Percentiles rank a stretch among this genome's conserved stretches.
Evolutionary conservation across 1,139 yeast genomes (phyloP).

Genomic region (Protomyces inouyei): DNA sequence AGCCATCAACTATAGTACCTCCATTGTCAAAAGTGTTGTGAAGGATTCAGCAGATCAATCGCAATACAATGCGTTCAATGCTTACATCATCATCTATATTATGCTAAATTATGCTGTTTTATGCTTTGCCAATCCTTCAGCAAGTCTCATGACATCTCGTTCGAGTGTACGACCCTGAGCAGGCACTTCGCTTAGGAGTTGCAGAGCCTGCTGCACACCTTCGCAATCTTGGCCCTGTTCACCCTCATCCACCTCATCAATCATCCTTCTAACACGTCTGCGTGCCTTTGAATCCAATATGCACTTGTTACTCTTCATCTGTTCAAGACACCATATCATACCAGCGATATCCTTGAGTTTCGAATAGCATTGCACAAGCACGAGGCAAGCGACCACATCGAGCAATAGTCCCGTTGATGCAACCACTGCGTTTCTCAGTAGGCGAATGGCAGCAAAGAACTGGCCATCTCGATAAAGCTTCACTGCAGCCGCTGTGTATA

Average conservation of each 20-base stretch:
- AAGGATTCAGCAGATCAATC: no score
- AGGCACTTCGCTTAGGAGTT: no score
- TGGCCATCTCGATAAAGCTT: conserved; percentile 7
- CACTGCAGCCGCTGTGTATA: conserved; percentile 18
- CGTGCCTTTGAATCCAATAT: conserved; percentile 16
- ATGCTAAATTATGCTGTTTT: no score
- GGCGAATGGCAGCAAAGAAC: conserved; percentile 5
- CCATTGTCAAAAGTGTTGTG: no score
- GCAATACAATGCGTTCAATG: no score
- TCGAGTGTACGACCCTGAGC: no score
- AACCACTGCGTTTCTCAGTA: neutral
- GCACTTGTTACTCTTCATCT: conserved; percentile 19
- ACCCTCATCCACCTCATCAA: neutral
- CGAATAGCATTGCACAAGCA: conserved; percentile 15
- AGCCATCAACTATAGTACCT: no score
- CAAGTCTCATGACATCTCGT: no score
- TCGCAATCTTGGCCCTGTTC: neutral
- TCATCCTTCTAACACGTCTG: conserved; percentile 4
- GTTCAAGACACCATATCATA: conserved; percentile 20
- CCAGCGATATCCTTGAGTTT: conserved; percentile 5
- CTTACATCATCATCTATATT: no score
- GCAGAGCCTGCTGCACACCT: neutral
- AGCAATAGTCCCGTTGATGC: neutral
- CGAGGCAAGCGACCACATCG: conserved; percentile 18
- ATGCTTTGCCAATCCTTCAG: no score